Conservation (phyloP, 129 eudicot genomes). For the Sambucus nigra region DNA sequence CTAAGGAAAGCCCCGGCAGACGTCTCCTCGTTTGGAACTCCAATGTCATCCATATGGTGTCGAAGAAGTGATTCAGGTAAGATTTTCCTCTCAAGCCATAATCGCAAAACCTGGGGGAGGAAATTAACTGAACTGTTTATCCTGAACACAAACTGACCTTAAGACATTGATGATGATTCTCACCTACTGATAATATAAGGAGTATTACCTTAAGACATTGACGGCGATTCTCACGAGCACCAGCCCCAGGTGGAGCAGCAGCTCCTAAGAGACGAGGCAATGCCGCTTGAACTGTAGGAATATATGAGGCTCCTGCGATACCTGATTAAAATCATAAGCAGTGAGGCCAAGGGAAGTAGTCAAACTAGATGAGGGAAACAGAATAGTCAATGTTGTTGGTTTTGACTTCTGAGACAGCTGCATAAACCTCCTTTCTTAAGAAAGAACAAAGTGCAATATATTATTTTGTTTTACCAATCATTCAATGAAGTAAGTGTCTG, state of each 20-base stretch:
- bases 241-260: conserved; percentile 78
- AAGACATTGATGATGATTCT: conserved; percentile 36
- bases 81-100: conserved; percentile 85
- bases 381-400: not conserved
- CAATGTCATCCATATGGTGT: conserved; percentile 47
- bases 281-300: conserved; percentile 75
- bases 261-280: conserved; percentile 76
- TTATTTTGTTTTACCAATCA: not conserved
- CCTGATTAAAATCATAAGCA: conserved; percentile 25
- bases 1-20: conserved; percentile 38
- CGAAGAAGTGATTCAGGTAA: conserved; percentile 63
- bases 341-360: not conserved
- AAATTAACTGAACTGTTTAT: not conserved
- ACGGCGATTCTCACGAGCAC: conserved; percentile 77
- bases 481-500: not conserved
- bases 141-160: conserved; percentile 36
- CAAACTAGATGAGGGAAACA: not conserved
- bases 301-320: conserved; percentile 72
- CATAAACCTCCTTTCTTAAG: not conserved
- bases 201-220: conserved; percentile 72
- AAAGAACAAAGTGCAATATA: not conserved
- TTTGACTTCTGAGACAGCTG: no score
- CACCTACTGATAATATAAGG: not conserved
- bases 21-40: conserved; percentile 42
- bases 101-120: conserved; percentile 42